These are phyloP conservation scores for Chlamydomonas urium DNA, from an alignment of 139 green algal species.

Conservation along the genomic window DNA sequence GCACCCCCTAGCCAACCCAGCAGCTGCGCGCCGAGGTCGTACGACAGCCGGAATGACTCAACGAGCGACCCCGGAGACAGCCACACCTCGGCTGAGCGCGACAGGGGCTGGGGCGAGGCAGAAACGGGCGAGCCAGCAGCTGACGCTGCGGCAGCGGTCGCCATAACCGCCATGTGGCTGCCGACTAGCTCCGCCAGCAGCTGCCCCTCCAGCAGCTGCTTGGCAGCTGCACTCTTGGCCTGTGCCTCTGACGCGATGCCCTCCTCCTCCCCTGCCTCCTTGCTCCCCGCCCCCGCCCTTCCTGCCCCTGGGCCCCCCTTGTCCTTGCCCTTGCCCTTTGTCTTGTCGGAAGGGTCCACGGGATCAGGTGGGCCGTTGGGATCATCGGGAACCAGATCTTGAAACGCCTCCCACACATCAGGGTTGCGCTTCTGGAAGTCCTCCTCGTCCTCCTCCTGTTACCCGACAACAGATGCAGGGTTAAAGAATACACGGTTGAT, in stretches of 20 bases:
- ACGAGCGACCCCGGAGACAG: neutral
- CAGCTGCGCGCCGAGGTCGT: constrained; percentile 49
- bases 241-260: constrained; percentile 26
- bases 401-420: constrained; percentile 63
- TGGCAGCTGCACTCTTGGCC: constrained; percentile 37
- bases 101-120: neutral
- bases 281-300: too few relatives aligned
- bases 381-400: constrained; percentile 56
- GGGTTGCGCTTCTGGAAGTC: constrained; percentile 64
- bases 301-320: neutral
- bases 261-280: neutral
- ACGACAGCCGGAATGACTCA: constrained; percentile 42
- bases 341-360: constrained; percentile 13
- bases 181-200: constrained; percentile 60
- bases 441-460: constrained; percentile 66
- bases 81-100: neutral
- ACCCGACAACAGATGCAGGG: too few relatives aligned
- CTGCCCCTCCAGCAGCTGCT: constrained; percentile 58
- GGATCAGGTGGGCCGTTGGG: constrained; percentile 18
- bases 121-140: too few relatives aligned
- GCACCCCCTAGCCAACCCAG: constrained; percentile 9
- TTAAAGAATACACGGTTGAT: too few relatives aligned
- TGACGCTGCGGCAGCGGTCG: too few relatives aligned
- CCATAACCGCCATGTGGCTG: neutral
- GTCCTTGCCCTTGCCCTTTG: neutral